Evolutionary conservation across 1,284 basidiomycete species (phyloP), one percentile per base, ranked within the genome.

Genomic region (Trametes sp.): DNA sequence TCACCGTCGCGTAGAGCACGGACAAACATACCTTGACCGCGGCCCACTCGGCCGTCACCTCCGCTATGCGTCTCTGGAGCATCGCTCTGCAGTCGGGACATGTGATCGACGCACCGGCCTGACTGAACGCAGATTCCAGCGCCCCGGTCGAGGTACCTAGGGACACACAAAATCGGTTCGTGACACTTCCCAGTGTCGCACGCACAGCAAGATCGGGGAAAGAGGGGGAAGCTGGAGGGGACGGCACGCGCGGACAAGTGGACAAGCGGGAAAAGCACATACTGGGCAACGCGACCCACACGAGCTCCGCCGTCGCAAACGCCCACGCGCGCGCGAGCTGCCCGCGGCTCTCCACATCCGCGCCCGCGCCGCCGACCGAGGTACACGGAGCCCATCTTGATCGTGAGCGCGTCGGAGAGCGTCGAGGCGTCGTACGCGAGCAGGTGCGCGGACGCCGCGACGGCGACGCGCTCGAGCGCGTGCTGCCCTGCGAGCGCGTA

Each of bases 1-100:
- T 33, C 31, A 7, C 31, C 13, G 31, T 13, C 6, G 13, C 13
- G 31, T 13, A 16, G 11, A 9, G 21, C 24, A 14, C 44, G 44
- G 26, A 13, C 13, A 24, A 3, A 26, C 44, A 6, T 11, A 88
- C 89, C 79, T 89, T 92, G 48, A 92, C 86, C 29, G 85, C 78
- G 19, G 89, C 87, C 89, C 89, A 92, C 67, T 90, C 87, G 26
- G 84, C 72, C 38, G 89, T 76, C 33, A 92, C 77, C 48, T 81
- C 81, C 70, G 84, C 85, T 42, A 92, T 82, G 31, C 89, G 81
- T 33, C 87, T 84, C 52, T 81, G 77, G 29, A 92, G 79, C 1
- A 83, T 76, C 52, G 76, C 70, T 63, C 82, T 83, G 70, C 89
- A 92, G 26, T 83, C 49, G 2, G 23, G 31, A 16, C 57, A 59